A percentile compares a stretch with the other conserved stretches of the same genome.
Conservation (phyloP, 2,329 filamentous ascomycete species). For the Pseudopithomyces maydicus region DNA sequence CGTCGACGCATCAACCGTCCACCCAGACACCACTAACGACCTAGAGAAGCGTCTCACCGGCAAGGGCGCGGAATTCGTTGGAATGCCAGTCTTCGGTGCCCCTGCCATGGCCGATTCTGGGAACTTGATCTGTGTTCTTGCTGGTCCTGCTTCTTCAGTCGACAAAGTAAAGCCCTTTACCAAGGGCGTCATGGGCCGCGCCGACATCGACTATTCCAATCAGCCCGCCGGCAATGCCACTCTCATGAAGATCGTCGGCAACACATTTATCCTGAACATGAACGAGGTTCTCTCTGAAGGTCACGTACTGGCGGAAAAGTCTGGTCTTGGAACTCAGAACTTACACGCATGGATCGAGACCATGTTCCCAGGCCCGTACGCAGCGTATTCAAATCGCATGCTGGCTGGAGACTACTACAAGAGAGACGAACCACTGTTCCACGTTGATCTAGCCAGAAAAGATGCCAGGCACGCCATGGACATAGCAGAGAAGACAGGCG, state of each 20-base stretch:
- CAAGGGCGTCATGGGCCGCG: constrained; percentile 71
- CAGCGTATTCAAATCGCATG: constrained; percentile 78
- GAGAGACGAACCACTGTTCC: constrained; percentile 79
- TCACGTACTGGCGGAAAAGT: constrained; percentile 79
- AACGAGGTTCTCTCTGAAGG: constrained; percentile 79
- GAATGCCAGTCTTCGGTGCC: constrained; percentile 74
- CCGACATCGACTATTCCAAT: constrained; percentile 71
- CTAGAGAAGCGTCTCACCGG: constrained; percentile 63
- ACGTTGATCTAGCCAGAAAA: constrained; percentile 80
- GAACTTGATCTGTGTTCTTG: constrained; percentile 73
- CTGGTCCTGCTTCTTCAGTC: constrained; percentile 66
- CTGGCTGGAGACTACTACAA: constrained; percentile 75
- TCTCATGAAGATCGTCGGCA: constrained; percentile 81
- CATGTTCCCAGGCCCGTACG: constrained; percentile 77
- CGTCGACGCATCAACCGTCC: constrained; percentile 85
- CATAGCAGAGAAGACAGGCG: constrained; percentile 67
- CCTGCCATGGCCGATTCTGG: constrained; percentile 73
- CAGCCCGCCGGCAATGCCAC: constrained; percentile 72
- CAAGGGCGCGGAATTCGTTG: constrained; percentile 74
- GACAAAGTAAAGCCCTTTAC: constrained; percentile 71
- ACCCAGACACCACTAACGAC: constrained; percentile 77
- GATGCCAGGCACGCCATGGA: constrained; percentile 76
- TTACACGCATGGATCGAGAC: constrained; percentile 73
- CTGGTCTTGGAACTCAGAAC: constrained; percentile 71
- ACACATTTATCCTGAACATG: constrained; percentile 85